Evolutionary conservation across 805 yeast genomes (phyloP), one percentile per base, ranked within the genome.

Genomic region (Yamadazyma akitaensis): DNA sequence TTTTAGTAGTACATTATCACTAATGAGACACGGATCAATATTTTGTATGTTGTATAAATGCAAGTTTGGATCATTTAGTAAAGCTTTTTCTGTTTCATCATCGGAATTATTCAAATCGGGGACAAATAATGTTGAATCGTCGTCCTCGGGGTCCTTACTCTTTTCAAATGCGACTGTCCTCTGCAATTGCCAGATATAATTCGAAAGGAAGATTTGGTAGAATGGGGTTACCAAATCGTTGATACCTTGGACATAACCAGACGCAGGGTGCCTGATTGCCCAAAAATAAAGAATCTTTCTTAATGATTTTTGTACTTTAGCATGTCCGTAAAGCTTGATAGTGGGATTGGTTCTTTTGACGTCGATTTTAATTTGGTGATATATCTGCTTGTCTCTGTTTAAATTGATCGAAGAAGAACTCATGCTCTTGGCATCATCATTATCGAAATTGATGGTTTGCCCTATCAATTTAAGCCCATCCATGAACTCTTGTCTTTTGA

Each of bases 241-340:
- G 43, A 92, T 92, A 24, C 99, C 99, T 69, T 92, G 99, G 17
- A 92, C 99, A 64, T 92, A 92, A 13, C 99, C 99, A 60, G 94
- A 84, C 6, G 98, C 97, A 1, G 99, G 98, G 62, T 94, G 98
- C 54, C 98, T 76, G 21, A 92, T 82, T 0, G 98, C 95, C 99
- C 99, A 92, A 30, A 92, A 70, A 59, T 90, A 92, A 44, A 92
- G 68, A 9, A 94, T 82, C 54, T 85, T 81, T 56, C 91, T 90
- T 49, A 92, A 70, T 13, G 95, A 81, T 46, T 82, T 70, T 55
- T 92, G 98, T 0, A 94, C 88, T 2, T 82, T 70, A 17, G 77
- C 77, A 55, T 62, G 79, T 13, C 84, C 74, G 59, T 92, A 92
- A 32, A 92, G 73, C 50, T 79, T 80, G 43, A 90, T 79, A 40